Conservation (phyloP, 2,329 filamentous ascomycete species). For the Curvularia spicifera region DNA sequence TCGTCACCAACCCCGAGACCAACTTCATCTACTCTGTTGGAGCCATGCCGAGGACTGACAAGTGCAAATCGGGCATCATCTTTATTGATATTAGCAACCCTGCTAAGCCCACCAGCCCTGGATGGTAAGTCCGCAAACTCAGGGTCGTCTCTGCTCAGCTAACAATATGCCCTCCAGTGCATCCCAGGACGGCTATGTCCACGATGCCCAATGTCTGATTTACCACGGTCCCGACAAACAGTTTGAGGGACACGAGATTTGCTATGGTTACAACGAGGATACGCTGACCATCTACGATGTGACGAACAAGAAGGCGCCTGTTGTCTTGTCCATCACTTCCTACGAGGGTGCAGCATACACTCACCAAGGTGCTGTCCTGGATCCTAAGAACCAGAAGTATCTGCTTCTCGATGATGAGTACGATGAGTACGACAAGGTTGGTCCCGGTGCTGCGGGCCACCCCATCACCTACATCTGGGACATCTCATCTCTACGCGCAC, state of each 20-base stretch:
- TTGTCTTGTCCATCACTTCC: constrained; percentile 60
- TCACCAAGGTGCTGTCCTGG: constrained; percentile 63
- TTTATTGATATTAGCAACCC: constrained; percentile 65
- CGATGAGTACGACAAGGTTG: constrained; percentile 48
- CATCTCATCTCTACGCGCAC: constrained; percentile 41
- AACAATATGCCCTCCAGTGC: constrained; percentile 44
- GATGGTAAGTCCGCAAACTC: constrained; percentile 45
- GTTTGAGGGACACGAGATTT: constrained; percentile 60
- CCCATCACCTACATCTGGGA: constrained; percentile 52
- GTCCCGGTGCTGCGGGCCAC: constrained; percentile 42
- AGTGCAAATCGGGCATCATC: constrained; percentile 62
- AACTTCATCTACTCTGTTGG: constrained; percentile 51
- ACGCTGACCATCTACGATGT: constrained; percentile 61
- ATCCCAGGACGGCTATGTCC: constrained; percentile 64
- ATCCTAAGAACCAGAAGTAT: constrained; percentile 44
- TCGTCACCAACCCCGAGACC: constrained; percentile 47
- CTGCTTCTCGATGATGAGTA: constrained; percentile 51
- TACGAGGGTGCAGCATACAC: constrained; percentile 66
- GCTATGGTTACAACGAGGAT: constrained; percentile 64
- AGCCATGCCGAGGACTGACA: constrained; percentile 39
- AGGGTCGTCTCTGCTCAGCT: not conserved
- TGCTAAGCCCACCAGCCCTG: constrained; percentile 60
- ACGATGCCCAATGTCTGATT: constrained; percentile 66
- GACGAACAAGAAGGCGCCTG: constrained; percentile 56
- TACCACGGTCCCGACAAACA: constrained; percentile 60